Evolutionary conservation across 2,329 filamentous ascomycete genomes (phyloP).

Genomic region (Alternaria sp.): DNA sequence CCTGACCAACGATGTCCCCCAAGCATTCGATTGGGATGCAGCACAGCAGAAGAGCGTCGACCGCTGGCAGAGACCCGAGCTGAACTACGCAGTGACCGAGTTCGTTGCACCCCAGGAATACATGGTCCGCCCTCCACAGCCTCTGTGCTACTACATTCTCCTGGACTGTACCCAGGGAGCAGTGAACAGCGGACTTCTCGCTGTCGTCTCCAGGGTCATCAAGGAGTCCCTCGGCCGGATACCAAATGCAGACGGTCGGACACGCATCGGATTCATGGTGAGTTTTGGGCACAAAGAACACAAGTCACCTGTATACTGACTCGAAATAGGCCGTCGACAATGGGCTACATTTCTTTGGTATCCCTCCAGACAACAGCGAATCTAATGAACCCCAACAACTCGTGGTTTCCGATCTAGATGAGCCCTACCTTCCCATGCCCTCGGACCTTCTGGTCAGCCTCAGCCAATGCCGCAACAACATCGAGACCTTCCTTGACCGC

Average conservation of each 20-base stretch:
- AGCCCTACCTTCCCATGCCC: conserved; percentile 95
- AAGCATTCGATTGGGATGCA: conserved; percentile 98
- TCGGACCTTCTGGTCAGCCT: conserved; percentile 90
- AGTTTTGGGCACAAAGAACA: neutral
- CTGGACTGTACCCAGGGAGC: conserved; percentile 64
- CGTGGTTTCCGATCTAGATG: conserved; percentile 92
- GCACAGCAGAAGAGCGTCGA: conserved; percentile 90
- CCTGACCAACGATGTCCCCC: conserved; percentile 97
- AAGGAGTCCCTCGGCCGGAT: conserved; percentile 94
- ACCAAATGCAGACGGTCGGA: conserved; percentile 95
- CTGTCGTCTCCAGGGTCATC: conserved; percentile 91
- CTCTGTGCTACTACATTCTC: conserved; percentile 56
- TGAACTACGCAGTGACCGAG: conserved; percentile 97
- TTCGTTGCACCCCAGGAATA: conserved; percentile 99
- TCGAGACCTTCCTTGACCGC: conserved; percentile 89
- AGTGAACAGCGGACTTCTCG: conserved; percentile 82
- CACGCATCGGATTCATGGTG: conserved; percentile 88
- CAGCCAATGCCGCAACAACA: conserved; percentile 86
- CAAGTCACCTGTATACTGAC: neutral
- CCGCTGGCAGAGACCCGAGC: conserved; percentile 87
- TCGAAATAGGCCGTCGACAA: conserved; percentile 75
- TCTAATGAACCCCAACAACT: conserved; percentile 88
- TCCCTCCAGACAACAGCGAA: conserved; percentile 88
- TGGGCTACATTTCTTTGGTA: conserved; percentile 93
- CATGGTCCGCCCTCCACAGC: conserved; percentile 97